These are phyloP conservation scores for Scheffersomyces titani DNA, from an alignment of 1,139 yeast species.

Conservation along the genomic window DNA sequence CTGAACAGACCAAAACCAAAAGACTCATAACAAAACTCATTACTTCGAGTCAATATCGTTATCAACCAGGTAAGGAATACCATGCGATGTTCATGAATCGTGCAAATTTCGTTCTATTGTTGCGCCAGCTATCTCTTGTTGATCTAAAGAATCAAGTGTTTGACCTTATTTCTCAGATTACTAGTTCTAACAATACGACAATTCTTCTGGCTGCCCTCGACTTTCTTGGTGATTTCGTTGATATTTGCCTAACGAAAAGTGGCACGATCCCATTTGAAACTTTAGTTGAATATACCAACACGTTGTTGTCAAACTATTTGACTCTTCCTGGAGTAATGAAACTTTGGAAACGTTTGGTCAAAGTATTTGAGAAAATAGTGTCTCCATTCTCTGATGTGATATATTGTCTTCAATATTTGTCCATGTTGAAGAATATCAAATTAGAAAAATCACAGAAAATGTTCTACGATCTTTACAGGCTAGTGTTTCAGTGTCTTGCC, in stretches of 20 bases:
- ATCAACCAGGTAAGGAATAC: slow-evolving; percentile 24
- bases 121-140: slow-evolving; percentile 35
- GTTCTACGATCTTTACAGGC: slow-evolving; percentile 3
- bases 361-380: slow-evolving; percentile 1
- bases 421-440: slow-evolving; percentile 5
- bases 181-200: slow-evolving; percentile 24
- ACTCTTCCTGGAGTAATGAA: slow-evolving; percentile 5
- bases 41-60: slow-evolving; percentile 38
- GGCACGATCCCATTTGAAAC: slow-evolving; percentile 23
- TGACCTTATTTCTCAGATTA: slow-evolving; percentile 26
- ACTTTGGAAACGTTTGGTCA: slow-evolving; percentile 5
- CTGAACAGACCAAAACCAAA: slow-evolving; percentile 27
- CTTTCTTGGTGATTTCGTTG: slow-evolving; percentile 23
- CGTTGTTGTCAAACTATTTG: slow-evolving; percentile 3
- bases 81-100: slow-evolving; percentile 39
- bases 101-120: slow-evolving; percentile 35
- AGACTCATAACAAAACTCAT: slow-evolving; percentile 38
- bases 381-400: background rate
- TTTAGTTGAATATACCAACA: slow-evolving; percentile 14
- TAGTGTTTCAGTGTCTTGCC: background rate
- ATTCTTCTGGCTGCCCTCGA: slow-evolving; percentile 26
- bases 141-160: slow-evolving; percentile 33
- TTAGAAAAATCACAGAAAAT: slow-evolving; percentile 4
- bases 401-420: slow-evolving; percentile 7
- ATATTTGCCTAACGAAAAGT: slow-evolving; percentile 16